Base-by-base conservation (phyloP, 306 rosid species). In the Casuarina glauca region DNA sequence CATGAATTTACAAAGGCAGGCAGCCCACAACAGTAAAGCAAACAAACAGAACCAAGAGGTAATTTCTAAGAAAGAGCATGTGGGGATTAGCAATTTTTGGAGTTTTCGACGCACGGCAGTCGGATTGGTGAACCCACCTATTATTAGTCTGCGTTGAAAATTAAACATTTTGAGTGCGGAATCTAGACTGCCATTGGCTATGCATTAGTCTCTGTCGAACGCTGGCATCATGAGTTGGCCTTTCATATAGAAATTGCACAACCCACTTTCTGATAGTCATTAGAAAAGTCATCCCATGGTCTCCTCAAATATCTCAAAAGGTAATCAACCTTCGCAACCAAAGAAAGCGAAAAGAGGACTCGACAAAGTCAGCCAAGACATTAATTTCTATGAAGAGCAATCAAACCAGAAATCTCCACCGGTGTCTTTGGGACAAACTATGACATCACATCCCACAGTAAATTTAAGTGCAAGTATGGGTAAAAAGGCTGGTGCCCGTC, bases 121-220 rank as follows among this genome's bases (percentile, higher is more conserved):
- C 0, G 1, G 32, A 26, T 26, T 26, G 32, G 32, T 26, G 32
- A 26, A 26, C 32, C 32, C 32, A 26, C 32, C 32, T 26, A 26
- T 26, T 26, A 26, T 26, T 26, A 26, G 32, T 26, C 32, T n/a
- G 16, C 9, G 62, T 72, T 64, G 78, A 52, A 57, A 46, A 48
- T 80, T n/a, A 50, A 11, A 17, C 52, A 69, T 39, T 4, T 52
- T 36, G 6, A 38, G 75, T 72, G 78, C 64, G 48, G 57, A 77
- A 82, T n/a, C 60, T 70, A 12, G 26, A 17, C 26, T 69, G 35
- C 51, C 54, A 79, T 66, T 54, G 16, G n/a, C 20, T 38, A 20
- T 15, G 11, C 42, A 6, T 16, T 51, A 13, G 72, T 38, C 50
- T 43, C 35, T 32, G 38, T 10, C 36, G 60, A 36, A 55, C 12